Evolutionary conservation across 2,329 filamentous ascomycete genomes (phyloP), one percentile per base, ranked within the genome.

Genomic region (Cladorrhinum sp.): DNA sequence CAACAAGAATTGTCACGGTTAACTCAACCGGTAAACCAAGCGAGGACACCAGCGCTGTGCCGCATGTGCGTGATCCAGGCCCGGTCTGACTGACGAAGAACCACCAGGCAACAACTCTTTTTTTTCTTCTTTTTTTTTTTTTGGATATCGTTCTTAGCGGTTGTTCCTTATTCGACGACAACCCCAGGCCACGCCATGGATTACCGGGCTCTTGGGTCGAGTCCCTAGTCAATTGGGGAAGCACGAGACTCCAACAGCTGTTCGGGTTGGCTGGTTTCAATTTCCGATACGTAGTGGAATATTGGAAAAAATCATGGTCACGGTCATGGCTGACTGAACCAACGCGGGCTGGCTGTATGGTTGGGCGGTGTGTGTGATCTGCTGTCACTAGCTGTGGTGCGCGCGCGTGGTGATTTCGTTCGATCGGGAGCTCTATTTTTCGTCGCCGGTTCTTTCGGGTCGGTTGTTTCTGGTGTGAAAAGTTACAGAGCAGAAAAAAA

Each of bases 1-100:
- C 51, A 30, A 36, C 18, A 18, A 30, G 26, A 10, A 30, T 42
- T 42, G 36, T 42, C 10, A 42, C 36, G 36, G 36, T 42, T 42
- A 42, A 42, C 36, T 14, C 30, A 55, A 21, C 46, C 42, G 50
- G 60, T n/a, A 58, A 23, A 56, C 61, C 49, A 21, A 49, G 28
- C 39, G 55, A 59, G 24, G 10, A 14, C 36, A 42, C 36, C 16
- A 46, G n/a, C 10, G 18, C 42, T 21, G 42, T 42, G 36, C 36
- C 36, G 3, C 36, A 42, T 14, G 26, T 30, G 26, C 10, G 26
- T 30, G 26, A 10, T 30, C 26, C 26, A 30, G 26, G 26, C 10
- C 26, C n/a, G 26, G 26, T 30, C 26, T 30, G 26, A 10, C 26
- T 30, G 26, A 30, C 26, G 26, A 30, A 30, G 26, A 30, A 30